Percentiles rank a stretch among this genome's conserved stretches.
phyloP scores from a whole-genome alignment of 208 protist species.

The Leishmania tarentolae region DNA sequence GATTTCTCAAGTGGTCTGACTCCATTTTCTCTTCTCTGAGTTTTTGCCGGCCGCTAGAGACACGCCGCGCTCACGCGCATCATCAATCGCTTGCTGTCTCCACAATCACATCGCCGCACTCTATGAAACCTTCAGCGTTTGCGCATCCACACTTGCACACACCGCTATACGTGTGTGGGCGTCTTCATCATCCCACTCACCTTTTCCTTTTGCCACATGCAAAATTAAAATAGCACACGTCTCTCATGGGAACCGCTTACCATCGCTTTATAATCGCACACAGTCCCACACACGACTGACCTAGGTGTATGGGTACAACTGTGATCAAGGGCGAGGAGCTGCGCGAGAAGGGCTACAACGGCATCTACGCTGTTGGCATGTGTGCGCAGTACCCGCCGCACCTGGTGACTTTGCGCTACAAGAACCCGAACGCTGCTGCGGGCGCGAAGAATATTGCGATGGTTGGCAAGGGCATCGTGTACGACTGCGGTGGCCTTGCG shows the following conservation, averaged over 20 bases:
- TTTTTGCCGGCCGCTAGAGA: not conserved
- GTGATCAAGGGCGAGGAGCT: constrained; percentile 78
- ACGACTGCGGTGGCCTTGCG: constrained; percentile 88
- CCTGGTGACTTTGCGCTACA: constrained; percentile 74
- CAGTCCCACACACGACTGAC: constrained; percentile 35
- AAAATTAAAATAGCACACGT: not conserved
- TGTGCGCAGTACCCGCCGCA: constrained; percentile 61
- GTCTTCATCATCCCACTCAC: not conserved
- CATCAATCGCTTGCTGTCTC: too few relatives aligned
- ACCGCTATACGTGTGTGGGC: not conserved
- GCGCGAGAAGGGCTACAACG: constrained; percentile 63
- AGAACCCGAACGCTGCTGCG: constrained; percentile 39
- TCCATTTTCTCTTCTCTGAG: not conserved
- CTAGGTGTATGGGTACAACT: constrained; percentile 46
- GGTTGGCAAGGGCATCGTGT: constrained; percentile 90
- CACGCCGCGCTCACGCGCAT: too few relatives aligned
- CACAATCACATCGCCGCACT: not conserved
- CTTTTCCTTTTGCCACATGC: not conserved
- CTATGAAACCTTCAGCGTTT: not conserved
- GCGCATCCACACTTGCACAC: not conserved
- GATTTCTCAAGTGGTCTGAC: not conserved
- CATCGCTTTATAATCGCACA: not conserved
- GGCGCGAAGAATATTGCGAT: constrained; percentile 58
- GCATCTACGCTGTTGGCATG: constrained; percentile 82
- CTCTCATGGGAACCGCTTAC: not conserved